Evolutionary conservation across 2,329 filamentous ascomycete genomes (phyloP).

Genomic region (Ceratocystis albifundus): DNA sequence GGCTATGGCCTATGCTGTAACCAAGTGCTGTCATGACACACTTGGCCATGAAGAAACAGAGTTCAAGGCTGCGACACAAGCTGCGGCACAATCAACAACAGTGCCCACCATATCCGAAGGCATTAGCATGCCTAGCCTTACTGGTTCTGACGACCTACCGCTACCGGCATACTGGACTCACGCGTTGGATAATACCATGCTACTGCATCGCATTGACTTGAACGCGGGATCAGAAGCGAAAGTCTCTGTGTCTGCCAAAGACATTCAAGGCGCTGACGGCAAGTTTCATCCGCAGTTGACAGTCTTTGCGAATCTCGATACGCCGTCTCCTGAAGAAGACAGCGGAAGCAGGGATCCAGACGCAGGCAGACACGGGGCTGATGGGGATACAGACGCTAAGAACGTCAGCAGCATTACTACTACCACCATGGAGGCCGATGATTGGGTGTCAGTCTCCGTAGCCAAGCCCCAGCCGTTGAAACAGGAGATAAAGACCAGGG

Average conservation of each 20-base stretch:
- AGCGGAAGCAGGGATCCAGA: not conserved
- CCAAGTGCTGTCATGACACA: conserved; percentile 30
- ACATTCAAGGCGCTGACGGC: not conserved
- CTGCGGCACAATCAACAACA: not conserved
- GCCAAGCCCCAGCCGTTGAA: not conserved
- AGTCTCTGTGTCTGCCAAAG: not conserved
- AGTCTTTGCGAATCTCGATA: conserved; percentile 5
- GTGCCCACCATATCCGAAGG: not conserved
- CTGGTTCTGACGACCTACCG: not conserved
- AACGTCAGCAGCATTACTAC: not conserved
- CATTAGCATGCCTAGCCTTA: not conserved
- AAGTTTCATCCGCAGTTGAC: conserved; percentile 1
- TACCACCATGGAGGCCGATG: not conserved
- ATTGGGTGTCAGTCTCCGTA: conserved; percentile 3
- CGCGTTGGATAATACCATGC: conserved; percentile 5
- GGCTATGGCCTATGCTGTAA: conserved; percentile 34
- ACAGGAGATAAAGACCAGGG: not conserved
- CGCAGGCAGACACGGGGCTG: not conserved
- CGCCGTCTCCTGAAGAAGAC: not conserved
- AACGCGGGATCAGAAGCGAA: not conserved
- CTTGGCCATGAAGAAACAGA: conserved; percentile 21
- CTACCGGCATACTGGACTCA: conserved; percentile 9
- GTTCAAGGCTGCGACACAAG: not conserved
- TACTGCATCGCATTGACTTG: conserved; percentile 8
- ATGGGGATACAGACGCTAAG: not conserved